Base-by-base conservation (phyloP, 2,329 filamentous ascomycete genomes). In the Aspergillus neotritici region DNA sequence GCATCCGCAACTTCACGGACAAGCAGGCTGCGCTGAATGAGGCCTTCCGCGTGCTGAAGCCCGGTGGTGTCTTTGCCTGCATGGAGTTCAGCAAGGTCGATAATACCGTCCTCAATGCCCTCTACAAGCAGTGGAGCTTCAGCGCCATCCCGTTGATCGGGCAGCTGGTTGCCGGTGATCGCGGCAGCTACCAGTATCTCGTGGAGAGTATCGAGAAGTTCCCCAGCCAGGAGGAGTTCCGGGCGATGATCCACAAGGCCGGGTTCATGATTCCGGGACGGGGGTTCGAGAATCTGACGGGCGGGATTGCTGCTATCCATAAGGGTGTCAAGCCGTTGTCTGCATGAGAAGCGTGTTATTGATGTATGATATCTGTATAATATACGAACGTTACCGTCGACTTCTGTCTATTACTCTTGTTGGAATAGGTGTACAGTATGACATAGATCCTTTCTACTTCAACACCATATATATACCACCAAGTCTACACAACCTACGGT, bases 171-270 rank as follows among this genome's bases (percentile, higher is more conserved):
- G 91, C 93, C 2, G 88, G 87, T 5, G 94, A 98, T 64, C 77
- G 91, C 44, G 91, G 94, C 61, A 95, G 88, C 64, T 98, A 98
- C 68, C 93, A 98, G 74, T 98, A 98, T 69, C 76, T 98, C 8
- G 93, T 98, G 8, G 93, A 98, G 76, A 96, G 90, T 67, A 98
- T 98, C 66, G 90, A 96, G 69, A 75, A 79, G 37, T 97, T 97
- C 64, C 94, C 93, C 0, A 84, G 74, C 54, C 94, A 98, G 72
- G 77, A 82, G 40, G 82, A 87, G 53, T 98, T 94, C 62, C 78
- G 83, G 52, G 76, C 80, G 29, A 70, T 70, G 67, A 70, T 70
- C 46, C 63, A 66, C 50, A 62, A 64, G 48, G 91, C 87, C 3
- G 91, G 91, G 1, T 98, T 98, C 61, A 73, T 86, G 50, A 81